phyloP scores from a whole-genome alignment of 192 early-diverging fungal genomes.

The Coemansia sp. region DNA sequence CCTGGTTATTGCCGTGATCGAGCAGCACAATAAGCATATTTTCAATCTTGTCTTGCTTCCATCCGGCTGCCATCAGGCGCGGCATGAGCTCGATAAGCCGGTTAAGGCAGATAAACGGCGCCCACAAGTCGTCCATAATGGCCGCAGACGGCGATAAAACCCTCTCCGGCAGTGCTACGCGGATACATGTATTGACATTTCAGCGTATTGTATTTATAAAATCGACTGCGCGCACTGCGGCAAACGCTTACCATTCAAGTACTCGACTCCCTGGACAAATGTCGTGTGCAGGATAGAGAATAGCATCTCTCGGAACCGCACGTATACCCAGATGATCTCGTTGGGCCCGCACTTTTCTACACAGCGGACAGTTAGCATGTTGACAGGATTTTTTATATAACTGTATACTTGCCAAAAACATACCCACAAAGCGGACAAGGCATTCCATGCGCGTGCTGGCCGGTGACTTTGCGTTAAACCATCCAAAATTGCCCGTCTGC shows the following conservation, averaged over 20 bases:
- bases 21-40: slow-evolving; percentile 45
- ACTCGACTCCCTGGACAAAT: slow-evolving; percentile 22
- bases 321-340: slow-evolving; percentile 37
- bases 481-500: slow-evolving; percentile 10
- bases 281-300: slow-evolving; percentile 24
- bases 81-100: slow-evolving; percentile 33
- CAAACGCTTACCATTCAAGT: slow-evolving; percentile 34
- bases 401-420: neutral
- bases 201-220: too few relatives aligned
- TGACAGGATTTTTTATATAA: neutral
- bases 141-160: slow-evolving; percentile 24
- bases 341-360: slow-evolving; percentile 25
- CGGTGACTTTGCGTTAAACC: slow-evolving; percentile 25
- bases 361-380: neutral
- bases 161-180: slow-evolving; percentile 33
- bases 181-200: neutral
- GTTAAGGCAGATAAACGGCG: slow-evolving; percentile 19
- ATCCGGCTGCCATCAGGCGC: slow-evolving; percentile 28
- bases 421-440: slow-evolving; percentile 21
- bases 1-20: slow-evolving; percentile 49
- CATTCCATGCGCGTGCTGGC: slow-evolving; percentile 7
- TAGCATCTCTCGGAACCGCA: slow-evolving; percentile 23
- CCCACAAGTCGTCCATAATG: slow-evolving; percentile 21
- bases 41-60: slow-evolving; percentile 38
- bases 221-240: neutral